Evolutionary conservation across 192 early-diverging fungal species (phyloP).

Genomic region (Coemansia sp.): DNA sequence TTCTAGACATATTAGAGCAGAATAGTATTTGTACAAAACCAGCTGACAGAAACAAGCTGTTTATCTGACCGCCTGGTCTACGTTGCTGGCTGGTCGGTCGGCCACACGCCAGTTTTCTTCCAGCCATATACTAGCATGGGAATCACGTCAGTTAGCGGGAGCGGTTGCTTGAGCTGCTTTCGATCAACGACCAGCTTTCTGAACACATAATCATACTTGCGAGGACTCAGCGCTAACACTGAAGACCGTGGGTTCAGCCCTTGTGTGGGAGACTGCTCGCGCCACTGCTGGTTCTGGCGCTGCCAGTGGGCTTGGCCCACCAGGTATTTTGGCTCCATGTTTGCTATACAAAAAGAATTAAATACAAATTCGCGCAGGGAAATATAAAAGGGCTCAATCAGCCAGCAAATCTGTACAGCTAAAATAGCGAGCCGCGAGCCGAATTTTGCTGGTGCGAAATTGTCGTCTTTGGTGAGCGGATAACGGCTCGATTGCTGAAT

Average conservation of each 20-base stretch:
- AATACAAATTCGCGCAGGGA: too few relatives aligned
- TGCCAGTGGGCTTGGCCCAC: slow-evolving; percentile 22
- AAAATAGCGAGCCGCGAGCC: too few relatives aligned
- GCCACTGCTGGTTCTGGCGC: slow-evolving; percentile 34
- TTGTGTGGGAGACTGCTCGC: background rate
- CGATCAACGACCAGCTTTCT: slow-evolving; percentile 27
- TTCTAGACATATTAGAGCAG: background rate
- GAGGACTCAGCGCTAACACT: slow-evolving; percentile 13
- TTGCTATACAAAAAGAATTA: too few relatives aligned
- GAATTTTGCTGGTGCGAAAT: too few relatives aligned
- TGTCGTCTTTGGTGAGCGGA: too few relatives aligned
- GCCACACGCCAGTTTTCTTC: slow-evolving; percentile 43
- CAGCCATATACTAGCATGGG: slow-evolving; percentile 39
- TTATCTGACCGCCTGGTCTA: background rate
- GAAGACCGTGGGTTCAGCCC: background rate
- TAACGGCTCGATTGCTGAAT: too few relatives aligned
- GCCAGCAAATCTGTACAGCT: too few relatives aligned
- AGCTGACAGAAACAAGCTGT: background rate
- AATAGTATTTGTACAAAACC: background rate
- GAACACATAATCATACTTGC: slow-evolving; percentile 32
- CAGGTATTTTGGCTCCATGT: too few relatives aligned
- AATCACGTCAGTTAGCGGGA: slow-evolving; percentile 34
- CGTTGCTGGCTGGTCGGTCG: slow-evolving; percentile 9
- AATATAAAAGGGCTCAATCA: too few relatives aligned
- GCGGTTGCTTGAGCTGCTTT: slow-evolving; percentile 23